Conservation (phyloP, 2,329 filamentous ascomycete genomes). For the Hawksworthiomyces lignivorus region DNA sequence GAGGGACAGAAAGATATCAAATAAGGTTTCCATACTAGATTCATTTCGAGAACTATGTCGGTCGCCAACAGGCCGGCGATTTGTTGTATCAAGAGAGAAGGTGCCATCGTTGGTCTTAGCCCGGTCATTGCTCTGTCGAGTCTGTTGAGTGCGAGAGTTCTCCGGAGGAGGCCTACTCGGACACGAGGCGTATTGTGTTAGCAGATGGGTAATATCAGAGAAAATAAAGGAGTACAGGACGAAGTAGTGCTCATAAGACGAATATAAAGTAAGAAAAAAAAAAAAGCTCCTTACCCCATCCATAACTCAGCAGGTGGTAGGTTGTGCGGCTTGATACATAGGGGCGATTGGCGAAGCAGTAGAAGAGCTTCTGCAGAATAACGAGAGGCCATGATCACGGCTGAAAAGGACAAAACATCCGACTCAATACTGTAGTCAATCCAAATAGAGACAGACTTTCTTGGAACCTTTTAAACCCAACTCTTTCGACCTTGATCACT, state of each 20-base stretch:
- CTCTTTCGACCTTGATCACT: no score
- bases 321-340: slow-evolving; percentile 70
- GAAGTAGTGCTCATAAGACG: no score
- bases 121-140: slow-evolving; percentile 37
- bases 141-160: slow-evolving; percentile 21
- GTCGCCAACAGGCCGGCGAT: slow-evolving; percentile 43
- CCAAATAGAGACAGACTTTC: no score
- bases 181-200: background rate
- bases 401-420: background rate
- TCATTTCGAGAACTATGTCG: slow-evolving; percentile 49
- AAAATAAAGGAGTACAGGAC: no score
- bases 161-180: slow-evolving; percentile 8
- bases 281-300: slow-evolving; percentile 76
- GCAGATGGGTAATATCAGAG: slow-evolving; percentile 7
- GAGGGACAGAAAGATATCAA: background rate
- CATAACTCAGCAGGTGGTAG: slow-evolving; percentile 85
- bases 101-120: slow-evolving; percentile 35
- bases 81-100: slow-evolving; percentile 41
- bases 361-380: slow-evolving; percentile 74
- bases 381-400: slow-evolving; percentile 43
- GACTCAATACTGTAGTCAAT: no score
- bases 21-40: slow-evolving; percentile 38
- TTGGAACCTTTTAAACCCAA: no score
- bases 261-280: background rate
- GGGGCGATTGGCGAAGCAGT: slow-evolving; percentile 68